Base-by-base conservation (phyloP, 2,329 filamentous ascomycete genomes). In the Coleophoma cylindrospora region DNA sequence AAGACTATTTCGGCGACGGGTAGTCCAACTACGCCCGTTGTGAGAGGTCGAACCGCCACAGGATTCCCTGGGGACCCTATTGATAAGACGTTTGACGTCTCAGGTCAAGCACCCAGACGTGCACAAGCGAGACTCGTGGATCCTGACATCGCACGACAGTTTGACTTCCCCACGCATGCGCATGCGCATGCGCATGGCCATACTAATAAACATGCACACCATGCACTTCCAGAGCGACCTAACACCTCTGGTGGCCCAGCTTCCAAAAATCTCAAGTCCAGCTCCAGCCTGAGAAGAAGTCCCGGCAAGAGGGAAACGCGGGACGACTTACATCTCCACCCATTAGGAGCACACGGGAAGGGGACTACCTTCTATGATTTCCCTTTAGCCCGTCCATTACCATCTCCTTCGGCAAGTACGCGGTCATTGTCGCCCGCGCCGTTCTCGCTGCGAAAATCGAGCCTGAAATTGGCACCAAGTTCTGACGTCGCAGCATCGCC, bases 261-360 rank as follows among this genome's bases (percentile, higher is more conserved):
- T 21, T 54, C 59, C 13, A 52, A 49, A 4, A 34, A 32, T 10
- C 12, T 19, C 34, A 52, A 52, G 34, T 50, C 53, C 15, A 55
- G 53, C 48, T 49, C 53, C 43, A 27, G 27, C 9, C 27, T 27
- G 27, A 27, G 27, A 27, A 57, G 49, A n/a, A 53, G 54, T 34
- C 50, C 52, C 14, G 58, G 55, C 34, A 62, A 58, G 49, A 59
- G 56, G 45, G 57, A 60, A 54, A 65, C 61, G 19, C 57, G 58
- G 52, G 61, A 64, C 52, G 61, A 66, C 47, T 50, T 64, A 14
- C 55, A 64, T 52, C 59, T 64, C 53, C 61, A 62, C 48, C 61
- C 60, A 36, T 48, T 62, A 4, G 49, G 51, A 27, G 52, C 54
- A 22, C 61, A 61, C 58, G 59, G 61, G 12, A 59, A 52, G 49